phyloP scores from a whole-genome alignment of 352 stramenopile genomes.

The Globisporangium viniferum region DNA sequence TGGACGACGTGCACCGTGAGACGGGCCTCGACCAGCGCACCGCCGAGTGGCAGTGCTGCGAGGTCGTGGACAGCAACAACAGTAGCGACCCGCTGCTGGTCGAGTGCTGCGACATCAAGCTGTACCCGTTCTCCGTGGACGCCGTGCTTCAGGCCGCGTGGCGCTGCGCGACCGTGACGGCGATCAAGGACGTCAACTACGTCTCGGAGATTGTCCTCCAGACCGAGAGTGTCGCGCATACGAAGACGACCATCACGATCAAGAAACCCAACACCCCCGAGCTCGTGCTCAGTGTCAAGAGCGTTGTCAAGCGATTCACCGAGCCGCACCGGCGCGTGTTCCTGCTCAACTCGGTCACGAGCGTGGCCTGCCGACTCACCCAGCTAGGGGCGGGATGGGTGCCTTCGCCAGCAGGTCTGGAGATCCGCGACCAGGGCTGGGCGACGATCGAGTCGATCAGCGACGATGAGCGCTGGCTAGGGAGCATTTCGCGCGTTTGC shows the following conservation, averaged over 20 bases:
- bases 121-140: neutral
- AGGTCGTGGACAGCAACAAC: neutral
- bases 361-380: neutral
- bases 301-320: neutral
- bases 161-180: neutral
- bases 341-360: constrained; percentile 2
- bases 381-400: neutral
- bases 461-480: neutral
- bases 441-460: neutral
- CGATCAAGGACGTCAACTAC: constrained; percentile 2
- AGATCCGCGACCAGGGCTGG: neutral
- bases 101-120: neutral
- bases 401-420: neutral
- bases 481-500: neutral
- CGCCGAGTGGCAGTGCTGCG: neutral
- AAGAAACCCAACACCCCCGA: neutral
- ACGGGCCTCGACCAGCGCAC: neutral
- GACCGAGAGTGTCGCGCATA: neutral
- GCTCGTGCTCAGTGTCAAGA: neutral
- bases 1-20: neutral
- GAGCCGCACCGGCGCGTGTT: neutral
- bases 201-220: neutral
- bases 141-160: neutral
- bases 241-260: constrained; percentile 4
- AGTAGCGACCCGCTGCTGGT: neutral